phyloP scores from a whole-genome alignment of 352 stramenopile species.

The Phytophthora cajani region DNA sequence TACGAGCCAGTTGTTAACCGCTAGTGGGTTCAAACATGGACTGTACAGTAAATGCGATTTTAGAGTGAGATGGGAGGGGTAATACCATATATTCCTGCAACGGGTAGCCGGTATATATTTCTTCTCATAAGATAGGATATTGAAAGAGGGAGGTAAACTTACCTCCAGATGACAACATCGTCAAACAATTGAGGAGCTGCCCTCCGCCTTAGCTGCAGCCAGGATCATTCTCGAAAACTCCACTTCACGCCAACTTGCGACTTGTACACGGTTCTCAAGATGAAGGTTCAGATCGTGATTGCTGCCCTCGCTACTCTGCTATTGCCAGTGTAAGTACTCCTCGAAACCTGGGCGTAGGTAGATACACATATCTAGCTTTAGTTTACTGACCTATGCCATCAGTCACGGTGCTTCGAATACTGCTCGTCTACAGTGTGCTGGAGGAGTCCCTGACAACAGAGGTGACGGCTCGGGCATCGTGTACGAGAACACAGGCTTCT shows the following conservation, averaged over 20 bases:
- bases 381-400: no score
- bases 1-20: no score
- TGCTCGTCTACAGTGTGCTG: no score
- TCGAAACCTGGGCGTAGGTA: neutral
- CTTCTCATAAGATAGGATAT: neutral
- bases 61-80: neutral
- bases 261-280: neutral
- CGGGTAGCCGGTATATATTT: neutral
- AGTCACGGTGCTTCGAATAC: no score
- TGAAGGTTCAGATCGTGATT: slow-evolving; percentile 6
- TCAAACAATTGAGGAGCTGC: neutral
- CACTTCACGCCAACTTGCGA: neutral
- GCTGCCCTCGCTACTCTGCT: neutral
- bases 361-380: neutral
- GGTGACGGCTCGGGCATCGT: no score
- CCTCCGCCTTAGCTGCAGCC: neutral
- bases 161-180: neutral
- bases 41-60: no score
- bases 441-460: no score
- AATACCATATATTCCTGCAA: neutral
- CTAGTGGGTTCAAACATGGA: no score
- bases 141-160: neutral
- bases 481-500: no score
- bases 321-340: slow-evolving; percentile 1
- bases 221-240: neutral